These are phyloP conservation scores for Apostasia ramifera DNA, from an alignment of 106 monocot species.

Conservation along the genomic window DNA sequence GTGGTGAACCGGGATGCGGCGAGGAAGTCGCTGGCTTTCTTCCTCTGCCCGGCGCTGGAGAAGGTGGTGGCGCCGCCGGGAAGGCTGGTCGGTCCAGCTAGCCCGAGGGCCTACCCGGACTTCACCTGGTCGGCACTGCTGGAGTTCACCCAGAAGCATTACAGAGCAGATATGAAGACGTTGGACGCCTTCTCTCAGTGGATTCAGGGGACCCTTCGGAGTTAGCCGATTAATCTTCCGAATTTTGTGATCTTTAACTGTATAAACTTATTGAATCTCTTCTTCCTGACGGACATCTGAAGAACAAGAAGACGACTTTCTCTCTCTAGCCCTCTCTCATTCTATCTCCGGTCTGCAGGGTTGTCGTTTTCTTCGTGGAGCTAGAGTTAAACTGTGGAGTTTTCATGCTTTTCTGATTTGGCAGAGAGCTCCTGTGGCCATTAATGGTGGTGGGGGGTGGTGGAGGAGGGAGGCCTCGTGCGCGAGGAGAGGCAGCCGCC, in stretches of 20 bases:
- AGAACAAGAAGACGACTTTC: too few species aligned
- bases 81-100: slow-evolving; percentile 16
- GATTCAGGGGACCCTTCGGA: slow-evolving; percentile 10
- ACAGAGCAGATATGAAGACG: slow-evolving; percentile 57
- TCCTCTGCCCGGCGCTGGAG: slow-evolving; percentile 37
- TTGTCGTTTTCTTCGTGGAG: too few species aligned
- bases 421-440: too few species aligned
- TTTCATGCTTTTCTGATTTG: too few species aligned
- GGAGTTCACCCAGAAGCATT: slow-evolving; percentile 61
- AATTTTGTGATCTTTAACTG: neutral
- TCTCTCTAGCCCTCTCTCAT: too few species aligned
- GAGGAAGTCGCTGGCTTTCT: slow-evolving; percentile 40
- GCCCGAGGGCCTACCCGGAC: slow-evolving; percentile 54
- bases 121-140: slow-evolving; percentile 60
- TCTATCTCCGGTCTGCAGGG: too few species aligned
- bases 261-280: too few species aligned
- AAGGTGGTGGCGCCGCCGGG: slow-evolving; percentile 29
- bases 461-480: too few species aligned
- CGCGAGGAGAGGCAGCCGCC: too few species aligned
- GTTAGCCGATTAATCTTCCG: neutral
- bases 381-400: too few species aligned
- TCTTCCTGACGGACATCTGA: too few species aligned
- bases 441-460: too few species aligned
- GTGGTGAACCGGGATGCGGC: slow-evolving; percentile 28
- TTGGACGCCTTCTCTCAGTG: slow-evolving; percentile 36